Evolutionary conservation across 331 rosid species (phyloP), one percentile per base, ranked within the genome.

Genomic region (Saraca asoca): DNA sequence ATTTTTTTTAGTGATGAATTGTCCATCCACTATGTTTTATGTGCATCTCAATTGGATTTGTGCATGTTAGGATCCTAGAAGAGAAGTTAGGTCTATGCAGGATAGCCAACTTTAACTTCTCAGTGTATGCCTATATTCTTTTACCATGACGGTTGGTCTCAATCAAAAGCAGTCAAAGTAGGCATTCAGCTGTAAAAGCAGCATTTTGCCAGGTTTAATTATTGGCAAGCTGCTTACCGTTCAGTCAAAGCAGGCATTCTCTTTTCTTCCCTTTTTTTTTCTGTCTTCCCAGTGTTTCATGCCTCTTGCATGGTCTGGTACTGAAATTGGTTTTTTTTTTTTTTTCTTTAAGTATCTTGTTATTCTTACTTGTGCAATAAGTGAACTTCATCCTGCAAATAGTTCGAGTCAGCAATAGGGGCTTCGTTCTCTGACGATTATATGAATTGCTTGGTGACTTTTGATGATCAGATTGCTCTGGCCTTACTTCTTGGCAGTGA

Each of bases 401-500:
- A 63, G 34, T 31, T 46, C 31, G 3, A 24, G 39, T 35, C 54
- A n/a, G 66, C 48, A 31, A 18, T 66, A 57, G 57, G 35, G 45
- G 60, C 35, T 58, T 46, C 50, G 65, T 31, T 75, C 48, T 46
- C 39, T 55, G 46, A 18, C n/a, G 53, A 20, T 63, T 65, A 68
- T 41, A 66, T 64, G 24, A 64, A 66, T 87, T 79, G 62, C 50
- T 45, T 7, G 24, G 62, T 69, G 53, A 61, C 62, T 62, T 61
- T 62, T 72, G 68, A 69, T 74, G 55, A 77, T 71, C 89, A 90
- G 95, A 85, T 87, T 78, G 72, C 90, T 55, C 88, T 90, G 35
- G 89, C 89, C 57, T 73, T 90, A 68, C 81, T 87, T 83, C 88
- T 90, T 67, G 96, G 96, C 60, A 62, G 96, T 68, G 96, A 90